These are phyloP conservation scores for Mucor velutinosus DNA, from an alignment of 371 early-diverging fungal genomes.

Conservation along the genomic window DNA sequence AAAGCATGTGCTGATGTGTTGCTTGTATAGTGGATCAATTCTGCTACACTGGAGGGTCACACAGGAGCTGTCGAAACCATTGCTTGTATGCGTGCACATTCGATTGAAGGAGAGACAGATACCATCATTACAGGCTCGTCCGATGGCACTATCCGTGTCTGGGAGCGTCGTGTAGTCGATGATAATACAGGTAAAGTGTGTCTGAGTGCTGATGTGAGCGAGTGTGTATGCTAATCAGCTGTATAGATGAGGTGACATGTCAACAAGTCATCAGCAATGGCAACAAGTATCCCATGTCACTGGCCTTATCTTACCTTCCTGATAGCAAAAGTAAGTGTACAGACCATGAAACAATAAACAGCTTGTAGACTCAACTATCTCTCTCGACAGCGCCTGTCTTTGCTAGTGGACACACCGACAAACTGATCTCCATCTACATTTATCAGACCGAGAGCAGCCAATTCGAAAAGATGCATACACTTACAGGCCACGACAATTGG, in stretches of 20 bases:
- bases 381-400: slow-evolving; percentile 59
- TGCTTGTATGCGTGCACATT: slow-evolving; percentile 58
- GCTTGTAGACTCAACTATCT: background rate
- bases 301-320: slow-evolving; percentile 75
- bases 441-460: slow-evolving; percentile 28
- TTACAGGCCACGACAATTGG: slow-evolving; percentile 95
- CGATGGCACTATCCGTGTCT: slow-evolving; percentile 80
- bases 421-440: slow-evolving; percentile 66
- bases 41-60: slow-evolving; percentile 75
- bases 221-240: background rate
- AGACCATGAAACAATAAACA: background rate
- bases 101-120: slow-evolving; percentile 45
- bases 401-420: slow-evolving; percentile 79
- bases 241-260: slow-evolving; percentile 53
- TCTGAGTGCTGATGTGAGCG: background rate
- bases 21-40: slow-evolving; percentile 58
- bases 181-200: slow-evolving; percentile 40
- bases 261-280: slow-evolving; percentile 75
- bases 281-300: slow-evolving; percentile 67
- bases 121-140: slow-evolving; percentile 78
- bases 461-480: slow-evolving; percentile 66
- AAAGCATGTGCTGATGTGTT: background rate
- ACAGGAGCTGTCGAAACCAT: slow-evolving; percentile 69
- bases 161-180: slow-evolving; percentile 61
- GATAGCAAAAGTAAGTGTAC: slow-evolving; percentile 49